Conservation (phyloP, 2,329 filamentous ascomycete species). For the Colletotrichum agaves region DNA sequence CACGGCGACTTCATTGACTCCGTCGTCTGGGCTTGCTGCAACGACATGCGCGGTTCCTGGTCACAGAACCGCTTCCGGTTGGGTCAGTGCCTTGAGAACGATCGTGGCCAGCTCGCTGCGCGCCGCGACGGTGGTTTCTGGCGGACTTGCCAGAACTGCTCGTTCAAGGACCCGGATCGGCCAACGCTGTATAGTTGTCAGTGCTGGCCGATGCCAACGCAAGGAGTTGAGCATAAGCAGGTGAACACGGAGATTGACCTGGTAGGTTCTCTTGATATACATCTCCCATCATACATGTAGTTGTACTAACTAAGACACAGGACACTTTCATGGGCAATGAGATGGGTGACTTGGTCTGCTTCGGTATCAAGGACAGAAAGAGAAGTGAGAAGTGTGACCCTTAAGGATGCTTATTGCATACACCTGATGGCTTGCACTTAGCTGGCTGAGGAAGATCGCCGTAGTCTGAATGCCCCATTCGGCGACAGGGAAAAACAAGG, state of each 20-base stretch:
- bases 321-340: not conserved
- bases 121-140: not conserved
- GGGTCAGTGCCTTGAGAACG: not conserved
- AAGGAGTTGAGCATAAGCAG: not conserved
- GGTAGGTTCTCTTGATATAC: not conserved
- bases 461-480: no score
- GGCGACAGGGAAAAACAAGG: no score
- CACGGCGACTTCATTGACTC: not conserved
- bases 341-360: not conserved
- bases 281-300: no score
- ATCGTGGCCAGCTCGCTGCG: not conserved
- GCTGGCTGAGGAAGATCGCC: no score
- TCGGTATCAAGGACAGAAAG: not conserved
- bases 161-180: not conserved
- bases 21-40: not conserved
- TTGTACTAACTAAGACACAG: not conserved
- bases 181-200: not conserved
- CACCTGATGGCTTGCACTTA: not conserved
- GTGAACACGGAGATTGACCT: not conserved
- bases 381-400: not conserved
- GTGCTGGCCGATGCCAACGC: not conserved
- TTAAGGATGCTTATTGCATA: not conserved
- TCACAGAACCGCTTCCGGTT: not conserved
- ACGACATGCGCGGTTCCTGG: not conserved
- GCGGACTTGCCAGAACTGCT: constrained; percentile 8